Conservation (phyloP, 495 filamentous ascomycete genomes). For the Penicillium angulare region DNA sequence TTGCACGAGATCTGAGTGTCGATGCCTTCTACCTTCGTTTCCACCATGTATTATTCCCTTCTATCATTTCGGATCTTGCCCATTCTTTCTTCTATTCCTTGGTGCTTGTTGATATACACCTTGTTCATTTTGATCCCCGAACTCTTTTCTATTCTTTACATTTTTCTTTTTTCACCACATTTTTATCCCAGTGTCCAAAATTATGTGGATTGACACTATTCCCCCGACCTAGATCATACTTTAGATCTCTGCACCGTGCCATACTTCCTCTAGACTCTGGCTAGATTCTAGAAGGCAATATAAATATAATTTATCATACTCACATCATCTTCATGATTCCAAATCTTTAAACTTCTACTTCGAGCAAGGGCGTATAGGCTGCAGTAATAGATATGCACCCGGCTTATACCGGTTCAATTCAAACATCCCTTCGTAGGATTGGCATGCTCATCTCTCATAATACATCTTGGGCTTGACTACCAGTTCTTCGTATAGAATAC, state of each 20-base stretch:
- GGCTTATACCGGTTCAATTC: too few relatives aligned
- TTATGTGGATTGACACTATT: too few relatives aligned
- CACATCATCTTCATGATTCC: too few relatives aligned
- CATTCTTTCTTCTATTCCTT: not conserved
- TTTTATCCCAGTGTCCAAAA: too few relatives aligned
- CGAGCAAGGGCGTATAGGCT: not conserved
- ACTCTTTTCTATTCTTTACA: not conserved
- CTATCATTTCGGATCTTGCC: constrained; percentile 8
- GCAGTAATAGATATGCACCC: not conserved
- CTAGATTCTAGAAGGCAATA: constrained; percentile 17
- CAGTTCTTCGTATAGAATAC: not conserved
- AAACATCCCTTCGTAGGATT: not conserved
- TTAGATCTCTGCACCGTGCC: constrained; percentile 2
- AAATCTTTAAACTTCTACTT: not conserved
- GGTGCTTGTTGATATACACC: not conserved
- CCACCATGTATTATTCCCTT: constrained; percentile 19
- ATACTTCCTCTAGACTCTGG: constrained; percentile 9
- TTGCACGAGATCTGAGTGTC: constrained; percentile 2
- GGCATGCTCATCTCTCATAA: constrained; percentile 13
- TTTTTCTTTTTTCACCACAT: constrained; percentile 4
- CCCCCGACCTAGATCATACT: not conserved
- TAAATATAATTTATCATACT: constrained; percentile 15
- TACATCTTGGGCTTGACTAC: not conserved
- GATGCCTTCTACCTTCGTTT: constrained; percentile 13
- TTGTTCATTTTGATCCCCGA: not conserved